These are phyloP conservation scores for Aspergillus wentii DNA, from an alignment of 495 filamentous ascomycete species.

Conservation along the genomic window DNA sequence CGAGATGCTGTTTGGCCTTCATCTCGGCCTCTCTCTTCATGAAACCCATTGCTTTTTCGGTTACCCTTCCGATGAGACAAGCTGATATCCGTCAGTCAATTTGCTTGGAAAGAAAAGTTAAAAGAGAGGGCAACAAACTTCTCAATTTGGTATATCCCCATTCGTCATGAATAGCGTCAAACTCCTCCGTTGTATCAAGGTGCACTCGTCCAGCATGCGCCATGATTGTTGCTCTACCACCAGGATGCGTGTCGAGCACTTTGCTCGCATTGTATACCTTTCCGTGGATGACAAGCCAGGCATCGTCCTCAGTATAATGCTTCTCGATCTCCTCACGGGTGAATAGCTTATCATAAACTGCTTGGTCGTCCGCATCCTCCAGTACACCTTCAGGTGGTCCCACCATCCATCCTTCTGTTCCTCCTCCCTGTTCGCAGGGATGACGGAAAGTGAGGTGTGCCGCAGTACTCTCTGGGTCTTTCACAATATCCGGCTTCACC, in stretches of 20 bases:
- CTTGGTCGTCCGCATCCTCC: not conserved
- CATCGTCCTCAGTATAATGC: conserved; percentile 19
- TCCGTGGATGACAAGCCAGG: conserved; percentile 76
- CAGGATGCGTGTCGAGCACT: conserved; percentile 22
- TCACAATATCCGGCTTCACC: conserved; percentile 14
- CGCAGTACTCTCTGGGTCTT: conserved; percentile 5
- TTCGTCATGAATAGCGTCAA: conserved; percentile 27
- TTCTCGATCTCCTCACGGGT: conserved; percentile 3
- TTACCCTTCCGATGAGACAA: conserved; percentile 29
- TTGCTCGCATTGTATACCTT: conserved; percentile 76
- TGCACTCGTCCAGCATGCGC: conserved; percentile 27
- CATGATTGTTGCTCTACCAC: conserved; percentile 26
- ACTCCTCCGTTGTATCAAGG: conserved; percentile 26
- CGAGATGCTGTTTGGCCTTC: conserved; percentile 8
- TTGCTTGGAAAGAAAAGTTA: not conserved
- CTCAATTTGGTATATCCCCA: conserved; percentile 25
- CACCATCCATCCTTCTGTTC: conserved; percentile 7
- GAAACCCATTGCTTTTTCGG: conserved; percentile 27
- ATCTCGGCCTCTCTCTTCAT: conserved; percentile 28
- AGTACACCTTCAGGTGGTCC: not conserved
- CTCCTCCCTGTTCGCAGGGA: conserved; percentile 3
- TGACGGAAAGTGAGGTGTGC: conserved; percentile 10
- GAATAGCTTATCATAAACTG: not conserved
- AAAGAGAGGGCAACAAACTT: no score
- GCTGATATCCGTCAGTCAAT: conserved; percentile 10